These are phyloP conservation scores for Colletotrichum chrysophilum DNA, from an alignment of 2,329 filamentous ascomycete species.

Conservation along the genomic window DNA sequence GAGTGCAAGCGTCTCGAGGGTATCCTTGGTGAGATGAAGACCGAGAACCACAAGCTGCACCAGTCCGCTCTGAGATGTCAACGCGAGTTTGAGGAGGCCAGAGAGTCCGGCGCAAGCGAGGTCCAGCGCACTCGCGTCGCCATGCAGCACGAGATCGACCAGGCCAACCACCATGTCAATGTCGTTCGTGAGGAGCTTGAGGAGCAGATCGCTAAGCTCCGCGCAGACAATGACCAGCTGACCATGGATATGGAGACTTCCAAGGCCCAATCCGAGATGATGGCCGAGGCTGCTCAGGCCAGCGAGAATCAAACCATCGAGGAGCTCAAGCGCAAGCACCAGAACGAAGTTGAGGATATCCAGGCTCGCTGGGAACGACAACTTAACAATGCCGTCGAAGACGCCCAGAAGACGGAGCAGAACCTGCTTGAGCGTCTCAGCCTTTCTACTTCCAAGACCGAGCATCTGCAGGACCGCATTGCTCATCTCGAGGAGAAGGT, in stretches of 20 bases:
- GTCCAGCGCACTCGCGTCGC: conserved; percentile 80
- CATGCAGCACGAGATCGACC: conserved; percentile 82
- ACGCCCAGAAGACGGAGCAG: conserved; percentile 79
- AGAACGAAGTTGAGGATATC: conserved; percentile 75
- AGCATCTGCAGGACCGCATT: conserved; percentile 86
- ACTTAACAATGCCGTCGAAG: conserved; percentile 76
- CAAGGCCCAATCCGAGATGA: conserved; percentile 81
- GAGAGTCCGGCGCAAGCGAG: conserved; percentile 79
- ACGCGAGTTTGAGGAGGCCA: conserved; percentile 83
- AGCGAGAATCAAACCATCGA: conserved; percentile 64
- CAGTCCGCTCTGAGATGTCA: conserved; percentile 72
- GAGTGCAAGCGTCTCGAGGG: conserved; percentile 66
- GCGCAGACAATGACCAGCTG: conserved; percentile 77
- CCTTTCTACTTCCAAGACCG: conserved; percentile 82
- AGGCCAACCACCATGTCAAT: conserved; percentile 85
- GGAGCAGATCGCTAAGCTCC: conserved; percentile 74
- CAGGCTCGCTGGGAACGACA: conserved; percentile 77
- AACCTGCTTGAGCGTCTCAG: conserved; percentile 82
- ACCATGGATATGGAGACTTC: conserved; percentile 81
- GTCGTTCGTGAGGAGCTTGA: conserved; percentile 82
- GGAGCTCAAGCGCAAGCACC: conserved; percentile 62
- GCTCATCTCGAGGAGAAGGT: conserved; percentile 88
- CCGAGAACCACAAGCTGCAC: conserved; percentile 76
- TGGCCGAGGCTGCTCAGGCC: conserved; percentile 80
- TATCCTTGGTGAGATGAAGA: conserved; percentile 60